phyloP scores from a whole-genome alignment of 345 rosid species.

The Cardamine occulta region DNA sequence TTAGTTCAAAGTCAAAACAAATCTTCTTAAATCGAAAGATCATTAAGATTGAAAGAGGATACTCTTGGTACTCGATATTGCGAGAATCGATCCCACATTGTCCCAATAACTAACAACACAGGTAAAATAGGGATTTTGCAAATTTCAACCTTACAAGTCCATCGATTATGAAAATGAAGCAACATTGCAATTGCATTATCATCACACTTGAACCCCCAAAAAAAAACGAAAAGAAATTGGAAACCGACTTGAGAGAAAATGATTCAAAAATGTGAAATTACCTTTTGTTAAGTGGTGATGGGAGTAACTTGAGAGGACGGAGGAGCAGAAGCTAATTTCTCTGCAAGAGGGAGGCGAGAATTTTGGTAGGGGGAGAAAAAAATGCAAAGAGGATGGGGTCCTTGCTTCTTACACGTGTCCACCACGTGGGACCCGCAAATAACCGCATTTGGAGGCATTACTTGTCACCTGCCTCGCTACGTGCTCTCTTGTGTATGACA shows the following conservation, averaged over 20 bases:
- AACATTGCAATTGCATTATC: neutral
- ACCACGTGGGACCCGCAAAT: constrained; percentile 36
- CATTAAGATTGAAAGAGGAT: constrained; percentile 11
- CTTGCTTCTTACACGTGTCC: constrained; percentile 27
- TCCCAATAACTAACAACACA: neutral
- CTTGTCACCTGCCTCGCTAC: constrained; percentile 18
- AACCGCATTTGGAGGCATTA: constrained; percentile 31
- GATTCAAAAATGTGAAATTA: neutral
- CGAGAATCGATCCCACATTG: constrained; percentile 21
- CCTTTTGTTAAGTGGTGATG: constrained; percentile 7
- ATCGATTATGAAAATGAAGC: constrained; percentile 4
- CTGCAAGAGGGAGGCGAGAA: neutral
- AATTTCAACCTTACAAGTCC: neutral
- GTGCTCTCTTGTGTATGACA: neutral
- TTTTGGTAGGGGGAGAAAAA: neutral
- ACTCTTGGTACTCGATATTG: neutral
- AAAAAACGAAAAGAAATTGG: constrained; percentile 5
- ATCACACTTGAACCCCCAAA: neutral
- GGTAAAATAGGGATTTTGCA: constrained; percentile 12
- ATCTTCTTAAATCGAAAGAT: neutral
- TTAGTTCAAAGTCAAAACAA: neutral
- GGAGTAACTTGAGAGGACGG: neutral
- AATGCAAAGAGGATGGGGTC: constrained; percentile 36
- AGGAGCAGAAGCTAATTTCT: neutral
- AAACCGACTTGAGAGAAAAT: neutral